A percentile compares a stretch with the other conserved stretches of the same genome.
phyloP scores from a whole-genome alignment of 176 grass and related monocot species.

The Oryza coarctata region DNA sequence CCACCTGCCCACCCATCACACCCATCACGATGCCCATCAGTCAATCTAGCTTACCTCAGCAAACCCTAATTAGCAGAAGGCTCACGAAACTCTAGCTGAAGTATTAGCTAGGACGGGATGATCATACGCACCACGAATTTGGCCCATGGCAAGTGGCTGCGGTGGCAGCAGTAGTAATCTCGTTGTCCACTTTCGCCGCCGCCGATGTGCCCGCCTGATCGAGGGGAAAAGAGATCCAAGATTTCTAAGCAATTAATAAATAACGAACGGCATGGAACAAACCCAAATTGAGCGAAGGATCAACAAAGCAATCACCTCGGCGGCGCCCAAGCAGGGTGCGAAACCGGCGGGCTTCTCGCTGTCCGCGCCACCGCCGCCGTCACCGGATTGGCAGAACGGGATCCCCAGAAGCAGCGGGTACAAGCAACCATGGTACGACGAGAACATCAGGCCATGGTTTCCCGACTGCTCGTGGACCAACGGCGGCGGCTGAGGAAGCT shows the following conservation, averaged over 20 bases:
- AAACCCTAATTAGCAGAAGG: constrained; percentile 32
- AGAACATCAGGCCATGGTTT: constrained; percentile 43
- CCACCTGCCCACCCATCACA: constrained; percentile 46
- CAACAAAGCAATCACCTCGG: constrained; percentile 16
- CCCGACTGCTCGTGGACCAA: constrained; percentile 34
- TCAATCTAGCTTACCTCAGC: not conserved
- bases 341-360: constrained; percentile 35
- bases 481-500: constrained; percentile 51
- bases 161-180: constrained; percentile 9
- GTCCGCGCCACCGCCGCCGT: not conserved
- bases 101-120: not conserved
- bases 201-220: constrained; percentile 23
- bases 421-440: constrained; percentile 20
- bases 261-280: not conserved
- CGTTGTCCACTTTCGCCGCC: constrained; percentile 11
- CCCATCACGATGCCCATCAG: not conserved
- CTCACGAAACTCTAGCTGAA: not conserved
- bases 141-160: constrained; percentile 15
- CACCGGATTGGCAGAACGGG: constrained; percentile 34
- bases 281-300: not conserved
- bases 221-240: not conserved
- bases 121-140: constrained; percentile 37
- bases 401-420: constrained; percentile 51
- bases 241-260: not conserved
- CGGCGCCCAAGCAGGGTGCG: not conserved